These are phyloP conservation scores for Aspergillus hancockii DNA, from an alignment of 495 filamentous ascomycete species.

Conservation along the genomic window DNA sequence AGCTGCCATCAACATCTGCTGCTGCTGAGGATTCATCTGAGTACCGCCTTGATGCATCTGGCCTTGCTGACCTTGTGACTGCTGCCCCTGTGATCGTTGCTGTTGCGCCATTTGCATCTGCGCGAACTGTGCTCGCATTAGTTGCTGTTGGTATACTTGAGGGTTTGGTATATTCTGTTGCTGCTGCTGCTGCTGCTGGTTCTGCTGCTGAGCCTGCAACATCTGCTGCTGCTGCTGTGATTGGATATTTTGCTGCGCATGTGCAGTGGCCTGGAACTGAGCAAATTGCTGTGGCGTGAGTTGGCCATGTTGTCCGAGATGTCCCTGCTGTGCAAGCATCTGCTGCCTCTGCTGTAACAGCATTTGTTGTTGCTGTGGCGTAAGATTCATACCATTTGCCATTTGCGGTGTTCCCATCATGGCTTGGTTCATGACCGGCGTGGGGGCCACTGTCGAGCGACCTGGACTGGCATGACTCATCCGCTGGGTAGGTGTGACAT, in stretches of 20 bases:
- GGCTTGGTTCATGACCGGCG: constrained; percentile 56
- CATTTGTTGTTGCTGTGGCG: constrained; percentile 47
- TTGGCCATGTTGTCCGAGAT: constrained; percentile 42
- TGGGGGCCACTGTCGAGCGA: constrained; percentile 58
- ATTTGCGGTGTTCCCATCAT: constrained; percentile 50
- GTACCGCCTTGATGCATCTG: constrained; percentile 37
- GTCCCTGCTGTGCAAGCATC: constrained; percentile 49
- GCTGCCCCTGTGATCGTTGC: constrained; percentile 24
- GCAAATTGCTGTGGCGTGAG: constrained; percentile 49
- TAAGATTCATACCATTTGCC: constrained; percentile 36
- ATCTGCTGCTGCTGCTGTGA: constrained; percentile 45
- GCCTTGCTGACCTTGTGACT: constrained; percentile 32
- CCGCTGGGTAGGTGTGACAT: constrained; percentile 68
- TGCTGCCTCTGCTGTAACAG: constrained; percentile 50
- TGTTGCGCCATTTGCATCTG: constrained; percentile 43
- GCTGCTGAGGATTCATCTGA: constrained; percentile 40
- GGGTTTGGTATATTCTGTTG: constrained; percentile 40
- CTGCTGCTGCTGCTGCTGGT: constrained; percentile 38
- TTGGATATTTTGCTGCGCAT: constrained; percentile 57
- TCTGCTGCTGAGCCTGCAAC: constrained; percentile 38
- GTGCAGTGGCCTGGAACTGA: constrained; percentile 45
- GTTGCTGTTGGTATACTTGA: constrained; percentile 48
- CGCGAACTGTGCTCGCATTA: constrained; percentile 42
- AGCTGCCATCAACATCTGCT: constrained; percentile 45
- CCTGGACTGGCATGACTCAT: constrained; percentile 72